These are phyloP conservation scores for Usnea hakonensis DNA, from an alignment of 495 filamentous ascomycete genomes.

Conservation along the genomic window DNA sequence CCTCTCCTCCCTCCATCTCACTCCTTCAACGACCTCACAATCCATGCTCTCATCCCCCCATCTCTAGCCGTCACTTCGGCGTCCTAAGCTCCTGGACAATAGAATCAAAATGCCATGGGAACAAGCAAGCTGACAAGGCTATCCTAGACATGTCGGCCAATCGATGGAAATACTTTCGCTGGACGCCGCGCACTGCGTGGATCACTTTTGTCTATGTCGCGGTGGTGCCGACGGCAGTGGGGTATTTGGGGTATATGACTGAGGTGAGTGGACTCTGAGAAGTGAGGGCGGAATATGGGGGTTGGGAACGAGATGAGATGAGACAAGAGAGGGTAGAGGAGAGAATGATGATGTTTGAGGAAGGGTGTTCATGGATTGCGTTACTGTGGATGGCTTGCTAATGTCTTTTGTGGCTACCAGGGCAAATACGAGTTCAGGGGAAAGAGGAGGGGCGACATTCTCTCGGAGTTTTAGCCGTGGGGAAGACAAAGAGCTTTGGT, in stretches of 20 bases:
- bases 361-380: neutral
- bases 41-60: too few relatives aligned
- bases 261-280: constrained; percentile 56
- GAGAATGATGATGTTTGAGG: constrained; percentile 14
- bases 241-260: constrained; percentile 61
- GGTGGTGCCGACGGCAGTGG: constrained; percentile 59
- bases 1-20: constrained; percentile 21
- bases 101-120: neutral
- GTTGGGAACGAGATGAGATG: neutral
- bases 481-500: neutral
- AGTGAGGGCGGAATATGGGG: neutral
- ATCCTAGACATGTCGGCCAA: constrained; percentile 69
- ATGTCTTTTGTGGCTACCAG: constrained; percentile 37
- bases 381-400: neutral
- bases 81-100: neutral
- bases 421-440: constrained; percentile 80
- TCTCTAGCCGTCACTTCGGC: too few relatives aligned
- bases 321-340: constrained; percentile 8
- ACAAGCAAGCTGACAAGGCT: neutral
- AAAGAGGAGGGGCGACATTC: constrained; percentile 75
- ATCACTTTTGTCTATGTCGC: constrained; percentile 67
- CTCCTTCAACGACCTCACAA: neutral
- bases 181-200: constrained; percentile 74
- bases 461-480: constrained; percentile 59
- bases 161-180: constrained; percentile 92